Evolutionary conservation across 192 early-diverging fungal genomes (phyloP).

Genomic region (Globomyces pollinis-pini): DNA sequence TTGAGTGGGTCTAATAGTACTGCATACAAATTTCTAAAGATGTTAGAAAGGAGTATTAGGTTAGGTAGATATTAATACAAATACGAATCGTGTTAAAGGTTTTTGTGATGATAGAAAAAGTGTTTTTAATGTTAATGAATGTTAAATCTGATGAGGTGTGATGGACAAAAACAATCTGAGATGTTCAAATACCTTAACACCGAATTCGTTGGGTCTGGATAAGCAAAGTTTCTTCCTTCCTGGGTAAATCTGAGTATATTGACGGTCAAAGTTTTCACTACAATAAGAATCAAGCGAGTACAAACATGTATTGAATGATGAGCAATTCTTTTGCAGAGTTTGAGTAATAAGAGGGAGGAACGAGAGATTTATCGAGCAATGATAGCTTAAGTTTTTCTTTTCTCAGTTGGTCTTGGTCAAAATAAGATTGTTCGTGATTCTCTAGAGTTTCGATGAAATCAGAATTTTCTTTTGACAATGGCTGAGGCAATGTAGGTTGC

Average conservation of each 20-base stretch:
- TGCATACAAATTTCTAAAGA: slow-evolving; percentile 49
- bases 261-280: slow-evolving; percentile 43
- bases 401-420: slow-evolving; percentile 22
- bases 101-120: no score
- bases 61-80: not conserved
- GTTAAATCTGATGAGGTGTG: no score
- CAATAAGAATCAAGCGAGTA: not conserved
- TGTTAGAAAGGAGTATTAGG: not conserved
- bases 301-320: slow-evolving; percentile 39
- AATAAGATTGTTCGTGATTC: slow-evolving; percentile 32
- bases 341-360: slow-evolving; percentile 35
- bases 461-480: slow-evolving; percentile 1
- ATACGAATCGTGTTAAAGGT: not conserved
- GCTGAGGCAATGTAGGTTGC: not conserved
- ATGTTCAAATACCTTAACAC: slow-evolving; percentile 37
- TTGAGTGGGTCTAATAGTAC: slow-evolving; percentile 45
- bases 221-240: slow-evolving; percentile 43
- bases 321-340: slow-evolving; percentile 38
- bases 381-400: slow-evolving; percentile 14
- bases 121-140: no score
- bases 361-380: slow-evolving; percentile 31
- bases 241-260: slow-evolving; percentile 50
- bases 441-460: slow-evolving; percentile 6
- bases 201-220: slow-evolving; percentile 45
- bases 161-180: no score